A percentile compares a stretch with the other conserved stretches of the same genome.
Evolutionary conservation across 805 yeast genomes (phyloP).

Genomic region (Kodamaea restingae): DNA sequence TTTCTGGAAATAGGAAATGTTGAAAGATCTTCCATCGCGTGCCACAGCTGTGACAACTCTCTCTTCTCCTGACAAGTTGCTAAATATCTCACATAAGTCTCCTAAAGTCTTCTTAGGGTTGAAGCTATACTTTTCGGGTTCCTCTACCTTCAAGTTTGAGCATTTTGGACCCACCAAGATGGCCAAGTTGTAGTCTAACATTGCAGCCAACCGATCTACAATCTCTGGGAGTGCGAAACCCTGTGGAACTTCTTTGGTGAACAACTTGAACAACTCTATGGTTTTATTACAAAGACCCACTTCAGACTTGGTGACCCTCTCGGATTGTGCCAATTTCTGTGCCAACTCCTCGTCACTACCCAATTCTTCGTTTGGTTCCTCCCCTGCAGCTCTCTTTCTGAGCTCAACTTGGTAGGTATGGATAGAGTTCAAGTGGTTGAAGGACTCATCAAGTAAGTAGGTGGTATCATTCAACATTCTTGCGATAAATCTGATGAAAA

Average conservation of each 20-base stretch:
- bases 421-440: conserved; percentile 71
- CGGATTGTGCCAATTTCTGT: conserved; percentile 56
- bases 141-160: conserved; percentile 76
- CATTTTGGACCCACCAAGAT: conserved; percentile 96
- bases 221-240: conserved; percentile 86
- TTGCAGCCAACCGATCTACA: conserved; percentile 90
- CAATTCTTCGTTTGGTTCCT: conserved; percentile 29
- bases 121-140: conserved; percentile 80
- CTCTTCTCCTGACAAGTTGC: conserved; percentile 60
- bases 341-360: conserved; percentile 62
- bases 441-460: conserved; percentile 83
- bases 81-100: conserved; percentile 69
- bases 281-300: conserved; percentile 83
- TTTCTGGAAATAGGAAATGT: conserved; percentile 57
- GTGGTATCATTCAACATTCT: conserved; percentile 94
- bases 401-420: conserved; percentile 71
- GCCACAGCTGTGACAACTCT: conserved; percentile 79
- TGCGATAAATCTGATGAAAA: conserved; percentile 89
- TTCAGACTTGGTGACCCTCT: conserved; percentile 73
- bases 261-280: conserved; percentile 69
- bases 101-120: conserved; percentile 70
- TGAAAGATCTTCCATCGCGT: conserved; percentile 87
- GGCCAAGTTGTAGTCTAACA: conserved; percentile 88
- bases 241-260: conserved; percentile 79
- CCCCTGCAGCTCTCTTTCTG: conserved; percentile 40